These are phyloP conservation scores for Royoungia palumana DNA, from an alignment of 768 basidiomycete genomes.

Conservation along the genomic window DNA sequence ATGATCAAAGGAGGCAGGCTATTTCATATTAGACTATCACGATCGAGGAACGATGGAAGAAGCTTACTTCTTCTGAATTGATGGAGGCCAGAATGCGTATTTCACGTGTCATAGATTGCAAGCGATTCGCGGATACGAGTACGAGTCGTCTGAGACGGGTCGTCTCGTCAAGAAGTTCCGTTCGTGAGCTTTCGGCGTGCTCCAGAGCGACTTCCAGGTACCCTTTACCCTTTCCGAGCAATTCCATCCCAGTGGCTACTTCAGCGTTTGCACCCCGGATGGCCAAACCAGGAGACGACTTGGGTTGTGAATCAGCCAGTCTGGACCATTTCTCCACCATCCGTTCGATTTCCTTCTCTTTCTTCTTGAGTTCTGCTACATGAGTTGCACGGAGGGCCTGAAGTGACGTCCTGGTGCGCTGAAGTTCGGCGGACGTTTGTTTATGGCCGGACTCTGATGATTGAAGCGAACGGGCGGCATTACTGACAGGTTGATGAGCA, in stretches of 20 bases:
- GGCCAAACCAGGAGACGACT: constrained; percentile 51
- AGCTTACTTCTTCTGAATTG: constrained; percentile 47
- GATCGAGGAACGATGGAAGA: constrained; percentile 2
- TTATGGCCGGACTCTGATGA: constrained; percentile 65
- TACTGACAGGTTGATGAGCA: constrained; percentile 34
- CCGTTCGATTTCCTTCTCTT: constrained; percentile 75
- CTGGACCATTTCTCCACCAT: constrained; percentile 74
- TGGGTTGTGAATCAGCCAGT: constrained; percentile 64
- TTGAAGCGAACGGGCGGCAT: constrained; percentile 52
- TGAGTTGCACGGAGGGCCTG: constrained; percentile 69
- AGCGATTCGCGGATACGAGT: constrained; percentile 60
- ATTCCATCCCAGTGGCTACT: constrained; percentile 43
- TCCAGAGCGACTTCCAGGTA: constrained; percentile 67
- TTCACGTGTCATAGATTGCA: constrained; percentile 53
- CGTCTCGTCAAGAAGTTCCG: constrained; percentile 63
- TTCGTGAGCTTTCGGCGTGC: constrained; percentile 66
- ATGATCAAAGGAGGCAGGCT: constrained; percentile 48
- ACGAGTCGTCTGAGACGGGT: constrained; percentile 55
- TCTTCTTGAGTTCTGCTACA: constrained; percentile 71
- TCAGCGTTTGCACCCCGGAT: constrained; percentile 52
- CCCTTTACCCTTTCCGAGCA: constrained; percentile 48
- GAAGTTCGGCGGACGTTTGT: constrained; percentile 64
- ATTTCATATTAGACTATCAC: constrained; percentile 9
- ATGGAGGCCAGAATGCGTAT: constrained; percentile 39
- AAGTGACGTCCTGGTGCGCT: constrained; percentile 64